Base-by-base conservation (phyloP, 345 rosid species). In the Dovyalis caffra region DNA sequence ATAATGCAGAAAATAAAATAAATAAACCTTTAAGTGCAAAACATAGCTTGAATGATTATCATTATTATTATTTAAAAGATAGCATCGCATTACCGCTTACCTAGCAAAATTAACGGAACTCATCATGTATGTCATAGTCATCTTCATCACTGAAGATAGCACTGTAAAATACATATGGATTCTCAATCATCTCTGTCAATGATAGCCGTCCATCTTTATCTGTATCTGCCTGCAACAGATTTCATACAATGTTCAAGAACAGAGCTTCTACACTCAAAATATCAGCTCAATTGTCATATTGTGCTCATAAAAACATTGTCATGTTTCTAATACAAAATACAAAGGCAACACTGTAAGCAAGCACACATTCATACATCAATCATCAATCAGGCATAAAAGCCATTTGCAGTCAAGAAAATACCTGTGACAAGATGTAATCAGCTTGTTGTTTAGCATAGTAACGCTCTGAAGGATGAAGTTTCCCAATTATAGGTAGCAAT, bases 391-490 rank as follows among this genome's bases (percentile, higher is more conserved):
- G 53, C 28, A 35, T 5, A 61, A 29, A 38, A 14, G 37, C 43
- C 23, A n/a, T 31, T 33, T 35, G 40, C 23, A 28, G 57, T 47
- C 69, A 67, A 53, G 60, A 35, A 47, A 69, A 71, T 88, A 90
- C 99, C 98, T 93, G 97, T 71, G 92, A 82, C 73, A 96, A 86
- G 60, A 87, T 88, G 86, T 96, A 93, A 83, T 91, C 97, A 45
- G 93, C 95, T 83, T 95, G 98, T 71, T 93, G 95, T 80, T 93
- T 95, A 53, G 99, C 97, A 79, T 95, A 96, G 84, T 90, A 92
- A 40, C 63, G 94, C 81, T 92, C 99, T 0, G 97, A 88, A 56
- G 99, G 99, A 83, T 96, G 98, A 74, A 96, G 87, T 79, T 96
- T 96, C 73, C 86, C 92, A 76, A 93, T 90, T 70, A 93, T 43